Evolutionary conservation across 2,329 filamentous ascomycete species (phyloP).

Genomic region (Claviceps pazoutovae): DNA sequence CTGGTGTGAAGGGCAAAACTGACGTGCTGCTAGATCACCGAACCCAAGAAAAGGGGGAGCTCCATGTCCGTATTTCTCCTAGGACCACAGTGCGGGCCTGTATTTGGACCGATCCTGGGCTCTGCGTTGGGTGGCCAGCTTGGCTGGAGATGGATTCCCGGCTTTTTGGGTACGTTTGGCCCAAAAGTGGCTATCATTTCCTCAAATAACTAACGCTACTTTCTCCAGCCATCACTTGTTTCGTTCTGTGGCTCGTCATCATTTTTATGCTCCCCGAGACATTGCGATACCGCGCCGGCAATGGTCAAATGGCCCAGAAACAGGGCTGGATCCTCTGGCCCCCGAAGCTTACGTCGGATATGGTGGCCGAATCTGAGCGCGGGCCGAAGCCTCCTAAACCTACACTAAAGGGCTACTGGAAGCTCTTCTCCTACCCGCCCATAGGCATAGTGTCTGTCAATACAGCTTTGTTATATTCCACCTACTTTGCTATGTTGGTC

Average conservation of each 20-base stretch:
- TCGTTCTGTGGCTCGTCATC: slow-evolving; percentile 16
- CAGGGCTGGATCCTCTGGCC: slow-evolving; percentile 10
- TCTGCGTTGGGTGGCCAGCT: slow-evolving; percentile 21
- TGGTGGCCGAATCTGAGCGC: slow-evolving; percentile 12
- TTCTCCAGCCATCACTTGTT: slow-evolving; percentile 14
- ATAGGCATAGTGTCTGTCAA: slow-evolving; percentile 20
- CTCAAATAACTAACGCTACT: neutral
- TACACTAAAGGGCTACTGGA: slow-evolving; percentile 14
- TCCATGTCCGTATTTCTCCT: slow-evolving; percentile 28
- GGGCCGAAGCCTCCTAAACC: slow-evolving; percentile 17
- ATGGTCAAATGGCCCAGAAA: slow-evolving; percentile 18
- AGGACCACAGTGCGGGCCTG: slow-evolving; percentile 29
- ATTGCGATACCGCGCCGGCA: slow-evolving; percentile 28
- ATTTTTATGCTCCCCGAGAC: slow-evolving; percentile 30
- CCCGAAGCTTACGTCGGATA: slow-evolving; percentile 10
- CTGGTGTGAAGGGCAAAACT: neutral
- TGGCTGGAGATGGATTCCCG: slow-evolving; percentile 31
- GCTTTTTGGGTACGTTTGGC: slow-evolving; percentile 16
- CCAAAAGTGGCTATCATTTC: neutral
- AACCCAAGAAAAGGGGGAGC: slow-evolving; percentile 23
- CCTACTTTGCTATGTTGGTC: slow-evolving; percentile 19
- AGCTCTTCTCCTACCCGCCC: slow-evolving; percentile 18
- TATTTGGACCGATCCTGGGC: slow-evolving; percentile 28
- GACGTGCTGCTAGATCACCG: slow-evolving; percentile 13
- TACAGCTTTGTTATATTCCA: slow-evolving; percentile 19